A percentile compares a stretch with the other conserved stretches of the same genome.
Conservation (phyloP, 2,329 filamentous ascomycete species). For the Trichoderma sp. region DNA sequence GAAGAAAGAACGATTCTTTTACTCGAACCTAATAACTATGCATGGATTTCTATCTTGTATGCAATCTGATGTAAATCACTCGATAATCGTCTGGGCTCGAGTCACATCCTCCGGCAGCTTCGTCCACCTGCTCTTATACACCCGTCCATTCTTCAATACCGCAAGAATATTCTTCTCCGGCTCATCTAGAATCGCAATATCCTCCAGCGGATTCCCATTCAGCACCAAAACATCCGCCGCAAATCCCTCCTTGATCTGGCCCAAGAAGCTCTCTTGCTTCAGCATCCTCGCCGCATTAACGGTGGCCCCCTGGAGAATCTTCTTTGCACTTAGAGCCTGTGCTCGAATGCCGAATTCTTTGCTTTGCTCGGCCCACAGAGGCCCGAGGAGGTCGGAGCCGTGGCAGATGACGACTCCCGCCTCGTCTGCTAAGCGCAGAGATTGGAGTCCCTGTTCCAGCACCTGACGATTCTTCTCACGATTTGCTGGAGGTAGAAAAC, state of each 20-base stretch:
- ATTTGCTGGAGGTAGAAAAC: constrained; percentile 49
- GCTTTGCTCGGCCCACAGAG: constrained; percentile 39
- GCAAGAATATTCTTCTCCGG: constrained; percentile 53
- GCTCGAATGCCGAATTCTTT: constrained; percentile 41
- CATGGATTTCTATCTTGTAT: too few relatives aligned
- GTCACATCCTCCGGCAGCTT: constrained; percentile 29
- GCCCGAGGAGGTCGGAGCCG: constrained; percentile 49
- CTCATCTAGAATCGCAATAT: constrained; percentile 55
- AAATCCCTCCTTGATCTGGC: constrained; percentile 55
- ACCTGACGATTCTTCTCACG: constrained; percentile 57
- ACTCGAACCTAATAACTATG: neutral
- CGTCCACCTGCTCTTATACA: constrained; percentile 39
- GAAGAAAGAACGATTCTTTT: neutral
- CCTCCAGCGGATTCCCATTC: constrained; percentile 57
- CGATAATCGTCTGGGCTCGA: neutral
- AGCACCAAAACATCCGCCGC: constrained; percentile 58
- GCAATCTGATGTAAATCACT: neutral
- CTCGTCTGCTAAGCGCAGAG: constrained; percentile 53
- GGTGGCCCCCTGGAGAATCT: constrained; percentile 40
- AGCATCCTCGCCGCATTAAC: constrained; percentile 57
- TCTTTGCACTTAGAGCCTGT: constrained; percentile 32
- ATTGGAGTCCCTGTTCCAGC: constrained; percentile 50
- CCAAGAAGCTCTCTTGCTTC: constrained; percentile 51
- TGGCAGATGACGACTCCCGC: constrained; percentile 61
- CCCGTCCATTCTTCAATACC: constrained; percentile 59